A percentile compares a stretch with the other conserved stretches of the same genome.
These are phyloP conservation scores for Xerocomus brunneocitrinus DNA, from an alignment of 768 basidiomycete genomes.

Conservation along the genomic window DNA sequence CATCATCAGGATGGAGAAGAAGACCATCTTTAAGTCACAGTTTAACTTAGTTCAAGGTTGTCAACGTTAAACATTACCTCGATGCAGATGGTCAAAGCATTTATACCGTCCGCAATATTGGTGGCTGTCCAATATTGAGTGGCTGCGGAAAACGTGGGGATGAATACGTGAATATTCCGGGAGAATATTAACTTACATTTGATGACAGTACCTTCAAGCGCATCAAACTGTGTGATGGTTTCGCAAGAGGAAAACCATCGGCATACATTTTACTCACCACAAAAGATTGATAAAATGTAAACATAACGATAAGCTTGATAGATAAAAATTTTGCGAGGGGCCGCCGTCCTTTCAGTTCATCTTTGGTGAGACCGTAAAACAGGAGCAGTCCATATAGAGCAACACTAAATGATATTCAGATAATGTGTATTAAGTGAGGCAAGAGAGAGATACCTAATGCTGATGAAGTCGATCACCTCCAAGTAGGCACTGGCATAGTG, in stretches of 20 bases:
- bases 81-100: slow-evolving; percentile 75
- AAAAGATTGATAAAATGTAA: slow-evolving; percentile 85
- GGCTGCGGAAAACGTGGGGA: slow-evolving; percentile 30
- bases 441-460: slow-evolving; percentile 57
- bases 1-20: slow-evolving; percentile 73
- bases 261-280: slow-evolving; percentile 42
- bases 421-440: not conserved
- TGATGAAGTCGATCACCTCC: slow-evolving; percentile 69
- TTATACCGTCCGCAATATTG: slow-evolving; percentile 81
- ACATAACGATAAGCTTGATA: slow-evolving; percentile 85
- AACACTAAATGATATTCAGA: slow-evolving; percentile 41
- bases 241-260: not conserved
- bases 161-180: not conserved
- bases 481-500: slow-evolving; percentile 68
- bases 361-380: slow-evolving; percentile 77
- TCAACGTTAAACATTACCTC: slow-evolving; percentile 49
- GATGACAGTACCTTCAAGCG: slow-evolving; percentile 67
- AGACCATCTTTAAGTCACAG: slow-evolving; percentile 58
- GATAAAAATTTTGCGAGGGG: slow-evolving; percentile 83
- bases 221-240: slow-evolving; percentile 46
- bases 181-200: slow-evolving; percentile 38
- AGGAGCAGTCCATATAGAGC: slow-evolving; percentile 83
- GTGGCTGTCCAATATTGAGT: slow-evolving; percentile 79
- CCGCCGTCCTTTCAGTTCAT: slow-evolving; percentile 70
- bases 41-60: slow-evolving; percentile 4